Base-by-base conservation (phyloP, 352 stramenopile species). In the Globisporangium perplexum region DNA sequence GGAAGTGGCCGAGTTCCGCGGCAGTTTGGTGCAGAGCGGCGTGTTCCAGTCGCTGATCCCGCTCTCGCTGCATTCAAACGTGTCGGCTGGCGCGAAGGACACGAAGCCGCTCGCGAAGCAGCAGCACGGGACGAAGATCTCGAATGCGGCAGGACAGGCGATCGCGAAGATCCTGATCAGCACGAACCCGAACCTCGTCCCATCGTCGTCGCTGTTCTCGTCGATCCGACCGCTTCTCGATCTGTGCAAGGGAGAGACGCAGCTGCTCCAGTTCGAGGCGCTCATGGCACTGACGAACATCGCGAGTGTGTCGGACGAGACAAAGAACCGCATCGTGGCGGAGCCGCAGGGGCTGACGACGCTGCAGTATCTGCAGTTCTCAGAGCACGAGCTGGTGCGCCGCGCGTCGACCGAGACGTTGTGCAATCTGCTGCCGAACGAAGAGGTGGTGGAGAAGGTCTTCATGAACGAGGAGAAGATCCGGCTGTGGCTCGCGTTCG, bases 251-350 rank as follows among this genome's bases (percentile, higher is more conserved):
- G 86, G 98, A 15, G 97, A 98, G 49, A 94, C 93, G 55, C 82
- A 93, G 50, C 53, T 96, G 48, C 58, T 93, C 33, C 79, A 95
- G 61, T 96, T 96, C 24, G 84, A 99, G 67, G 91, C 93, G 22
- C 73, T 99, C n/a, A 86, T 99, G 75, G 90, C 96, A 18, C 73
- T 99, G 10, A 99, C 96, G 1, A 99, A 99, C 61, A 88, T 99
- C 15, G 93, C 89, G 35, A 94, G 83, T 20, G 86, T 96, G 20
- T 96, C 88, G 26, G 79, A 97, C 7, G 88, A 97, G 57, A 98
- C 95, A 31, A 98, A 98, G 72, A 87, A 96, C 48, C 82, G 88
- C 10, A 90, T 90, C 23, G 65, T 91, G 0, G 61, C 54, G 0
- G 76, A 90, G 39, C 76, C 80, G 0, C 76, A 94, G 33, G 81